Base-by-base conservation (phyloP, 352 stramenopile species). In the Phytophthora megakarya region DNA sequence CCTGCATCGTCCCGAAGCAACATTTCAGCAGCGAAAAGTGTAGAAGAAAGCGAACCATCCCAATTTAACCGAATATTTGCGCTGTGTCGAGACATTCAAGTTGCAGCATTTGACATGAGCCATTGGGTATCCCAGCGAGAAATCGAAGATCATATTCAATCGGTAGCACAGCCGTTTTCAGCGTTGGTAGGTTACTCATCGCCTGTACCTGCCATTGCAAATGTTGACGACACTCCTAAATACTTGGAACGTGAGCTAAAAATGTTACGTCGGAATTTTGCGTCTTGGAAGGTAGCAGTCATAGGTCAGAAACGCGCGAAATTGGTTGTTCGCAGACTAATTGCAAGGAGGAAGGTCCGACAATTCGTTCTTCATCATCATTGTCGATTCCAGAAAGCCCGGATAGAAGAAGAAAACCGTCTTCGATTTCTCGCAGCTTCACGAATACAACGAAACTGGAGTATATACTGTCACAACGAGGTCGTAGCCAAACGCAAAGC, bases 161-260 rank as follows among this genome's bases (percentile, higher is more conserved):
- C 38, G 13, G 21, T 50, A n/a, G 23, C 49, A 16, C 65, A 72
- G 16, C 39, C 54, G 4, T 65, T 50, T 23, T 52, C 52, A 6
- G 48, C 48, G 7, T 16, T 50, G 6, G 49, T 62, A 42, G 47
- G 43, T 13, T 68, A 67, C 28, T 51, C 45, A 13, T 62, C 32
- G 1, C 57, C 57, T 5, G 37, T 37, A 9, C 13, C 21, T 1
- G 16, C 9, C 9, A 38, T 11, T 12, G 13, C 21, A 33, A 21
- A 51, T 1, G 19, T n/a, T 4, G 40, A 57, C 1, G 65, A 65
- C 23, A 13, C 38, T 1, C 69, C 70, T 1, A 64, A 68, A 22
- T 92, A 76, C 48, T 43, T 90, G 42, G 77, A 92, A 51, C 65
- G 77, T 9, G 83, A 92, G 37, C 60, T 92, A 42, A 92, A 92